phyloP scores from a whole-genome alignment of 352 stramenopile species.

The Detonula confervacea region DNA sequence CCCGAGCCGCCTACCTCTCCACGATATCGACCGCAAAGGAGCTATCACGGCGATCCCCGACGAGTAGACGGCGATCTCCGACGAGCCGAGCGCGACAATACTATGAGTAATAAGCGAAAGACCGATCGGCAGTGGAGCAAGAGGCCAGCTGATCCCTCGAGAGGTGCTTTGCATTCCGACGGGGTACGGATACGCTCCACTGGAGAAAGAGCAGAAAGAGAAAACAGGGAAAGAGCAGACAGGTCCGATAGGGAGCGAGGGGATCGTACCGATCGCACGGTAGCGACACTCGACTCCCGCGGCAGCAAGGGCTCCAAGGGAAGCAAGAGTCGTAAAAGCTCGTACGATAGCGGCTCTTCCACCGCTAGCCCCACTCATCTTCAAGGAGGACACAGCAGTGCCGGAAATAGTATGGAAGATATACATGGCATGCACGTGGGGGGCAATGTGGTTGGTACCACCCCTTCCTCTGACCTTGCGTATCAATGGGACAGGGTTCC shows the following conservation, averaged over 20 bases:
- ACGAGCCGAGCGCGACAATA: too few relatives aligned
- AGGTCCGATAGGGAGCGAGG: neutral
- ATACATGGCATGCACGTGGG: neutral
- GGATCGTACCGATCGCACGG: too few relatives aligned
- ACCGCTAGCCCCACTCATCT: neutral
- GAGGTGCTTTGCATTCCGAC: neutral
- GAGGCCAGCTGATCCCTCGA: neutral
- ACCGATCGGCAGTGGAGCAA: neutral
- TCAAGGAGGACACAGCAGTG: neutral
- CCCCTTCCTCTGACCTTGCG: neutral
- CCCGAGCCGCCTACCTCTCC: too few relatives aligned
- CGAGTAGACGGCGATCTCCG: too few relatives aligned
- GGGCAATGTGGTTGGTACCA: neutral
- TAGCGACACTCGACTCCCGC: neutral
- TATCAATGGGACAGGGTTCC: slow-evolving; percentile 27
- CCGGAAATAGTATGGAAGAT: neutral
- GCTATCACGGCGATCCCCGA: too few relatives aligned
- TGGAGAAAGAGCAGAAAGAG: neutral
- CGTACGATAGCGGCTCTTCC: neutral
- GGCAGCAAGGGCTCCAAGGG: neutral
- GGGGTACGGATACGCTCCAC: neutral
- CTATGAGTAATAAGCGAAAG: neutral
- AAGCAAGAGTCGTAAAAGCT: neutral
- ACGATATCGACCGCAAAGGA: too few relatives aligned
- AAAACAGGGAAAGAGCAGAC: neutral